These are phyloP conservation scores for Triangularia verruculosa DNA, from an alignment of 2,329 filamentous ascomycete species.

Conservation along the genomic window DNA sequence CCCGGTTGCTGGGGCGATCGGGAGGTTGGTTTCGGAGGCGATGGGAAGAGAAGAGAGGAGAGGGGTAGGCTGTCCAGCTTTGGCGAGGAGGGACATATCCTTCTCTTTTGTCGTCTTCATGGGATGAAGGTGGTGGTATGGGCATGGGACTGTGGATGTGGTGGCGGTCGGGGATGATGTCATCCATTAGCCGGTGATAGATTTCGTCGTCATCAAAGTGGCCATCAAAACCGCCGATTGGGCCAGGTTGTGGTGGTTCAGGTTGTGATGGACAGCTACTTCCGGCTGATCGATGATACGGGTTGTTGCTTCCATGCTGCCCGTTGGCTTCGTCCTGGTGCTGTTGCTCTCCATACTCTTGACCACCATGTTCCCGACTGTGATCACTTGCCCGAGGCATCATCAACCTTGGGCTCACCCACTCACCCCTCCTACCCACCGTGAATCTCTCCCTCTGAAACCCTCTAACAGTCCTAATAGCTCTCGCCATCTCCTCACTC, in stretches of 20 bases:
- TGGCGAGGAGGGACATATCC: not conserved
- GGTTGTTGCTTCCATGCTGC: not conserved
- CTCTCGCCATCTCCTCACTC: constrained; percentile 12
- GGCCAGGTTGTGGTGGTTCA: not conserved
- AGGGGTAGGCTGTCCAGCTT: not conserved
- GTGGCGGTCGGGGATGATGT: not conserved
- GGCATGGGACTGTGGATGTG: not conserved
- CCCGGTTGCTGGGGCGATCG: not conserved
- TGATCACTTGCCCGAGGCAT: not conserved
- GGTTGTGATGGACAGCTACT: not conserved
- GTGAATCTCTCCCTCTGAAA: not conserved
- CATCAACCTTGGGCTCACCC: not conserved
- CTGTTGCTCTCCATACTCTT: not conserved
- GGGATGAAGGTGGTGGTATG: not conserved
- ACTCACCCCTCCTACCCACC: constrained; percentile 4
- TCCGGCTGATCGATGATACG: not conserved
- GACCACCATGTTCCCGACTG: not conserved
- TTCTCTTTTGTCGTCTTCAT: not conserved
- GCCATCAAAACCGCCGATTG: not conserved
- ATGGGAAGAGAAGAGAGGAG: not conserved
- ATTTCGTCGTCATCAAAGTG: not conserved
- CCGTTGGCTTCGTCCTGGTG: not conserved
- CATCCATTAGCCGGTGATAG: not conserved
- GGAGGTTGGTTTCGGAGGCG: not conserved
- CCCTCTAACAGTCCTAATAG: constrained; percentile 8